Base-by-base conservation (phyloP, 2,329 filamentous ascomycete genomes). In the Aspergillus sp. region DNA sequence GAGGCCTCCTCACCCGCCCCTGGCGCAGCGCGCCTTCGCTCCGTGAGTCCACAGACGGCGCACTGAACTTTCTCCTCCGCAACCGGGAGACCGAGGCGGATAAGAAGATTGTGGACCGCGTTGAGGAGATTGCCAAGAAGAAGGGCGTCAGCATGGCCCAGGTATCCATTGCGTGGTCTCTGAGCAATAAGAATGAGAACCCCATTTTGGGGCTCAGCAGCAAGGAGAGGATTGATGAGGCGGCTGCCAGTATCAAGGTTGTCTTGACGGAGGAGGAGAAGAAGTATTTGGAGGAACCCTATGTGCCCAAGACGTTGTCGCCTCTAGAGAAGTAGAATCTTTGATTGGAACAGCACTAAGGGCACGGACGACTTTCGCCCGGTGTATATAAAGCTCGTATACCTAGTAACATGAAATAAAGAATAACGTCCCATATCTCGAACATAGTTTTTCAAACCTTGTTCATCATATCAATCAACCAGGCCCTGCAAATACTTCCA, bases 131-230 rank as follows among this genome's bases (percentile, higher is more conserved):
- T 14, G 84, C 86, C 0, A 76, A 79, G 61, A 84, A 85, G 72
- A 80, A 81, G 63, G 80, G 77, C 0, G 78, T 83, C 68, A 83
- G 79, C 62, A 89, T 90, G 82, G 82, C 84, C 45, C 82, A 87
- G 56, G 82, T 90, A 19, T 81, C 84, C 1, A 78, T 87, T 55
- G 86, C 85, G 3, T 90, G 87, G 87, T 80, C 82, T 56, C 74
- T 84, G 62, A 77, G 80, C 61, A 76, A 78, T 61, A 76, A 80
- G 45, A 79, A 81, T 6, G 72, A 79, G 23, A 83, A 79, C 62
- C 86, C 85, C 2, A 88, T 89, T 58, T 76, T 88, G 53, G 87
- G 87, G 0, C 76, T 89, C 63, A 83, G 79, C 61, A 87, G 78
- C 53, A 75, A 81, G 35, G 77, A 79, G 57, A 76, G 87, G n/a